These are phyloP conservation scores for Blastomyces percursus DNA, from an alignment of 2,329 filamentous ascomycete genomes.

Conservation along the genomic window DNA sequence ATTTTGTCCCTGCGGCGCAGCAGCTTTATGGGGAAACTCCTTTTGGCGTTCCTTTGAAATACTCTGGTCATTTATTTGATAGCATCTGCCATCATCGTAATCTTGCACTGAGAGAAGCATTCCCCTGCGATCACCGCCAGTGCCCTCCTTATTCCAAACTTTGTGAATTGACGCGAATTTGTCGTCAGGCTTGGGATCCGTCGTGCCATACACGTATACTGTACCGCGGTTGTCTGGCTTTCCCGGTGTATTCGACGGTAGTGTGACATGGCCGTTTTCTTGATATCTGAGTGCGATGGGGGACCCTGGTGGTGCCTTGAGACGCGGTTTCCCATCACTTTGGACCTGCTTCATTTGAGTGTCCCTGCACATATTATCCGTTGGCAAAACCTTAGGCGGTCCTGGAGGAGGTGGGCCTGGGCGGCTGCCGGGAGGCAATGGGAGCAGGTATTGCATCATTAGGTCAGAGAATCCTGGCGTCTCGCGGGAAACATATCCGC, in stretches of 20 bases:
- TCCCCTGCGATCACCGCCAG: conserved; percentile 68
- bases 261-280: conserved; percentile 67
- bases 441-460: conserved; percentile 53
- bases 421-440: conserved; percentile 35
- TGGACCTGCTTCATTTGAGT: conserved; percentile 52
- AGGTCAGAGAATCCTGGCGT: conserved; percentile 47
- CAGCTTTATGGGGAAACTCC: conserved; percentile 42
- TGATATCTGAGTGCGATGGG: conserved; percentile 56
- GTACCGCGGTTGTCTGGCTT: conserved; percentile 58
- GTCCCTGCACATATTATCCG: conserved; percentile 52
- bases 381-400: conserved; percentile 35
- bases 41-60: conserved; percentile 51
- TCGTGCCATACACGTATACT: conserved; percentile 65
- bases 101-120: conserved; percentile 63
- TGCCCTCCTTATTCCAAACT: conserved; percentile 67
- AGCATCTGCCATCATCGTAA: conserved; percentile 87
- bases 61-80: conserved; percentile 55
- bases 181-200: conserved; percentile 47
- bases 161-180: conserved; percentile 55
- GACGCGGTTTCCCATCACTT: conserved; percentile 48
- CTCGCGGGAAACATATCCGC: conserved; percentile 54
- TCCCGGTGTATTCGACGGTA: conserved; percentile 42
- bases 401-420: neutral
- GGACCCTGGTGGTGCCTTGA: conserved; percentile 51
- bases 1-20: conserved; percentile 46